Conservation (phyloP, 164 flowering plant species). For the Protea cynaroides region DNA sequence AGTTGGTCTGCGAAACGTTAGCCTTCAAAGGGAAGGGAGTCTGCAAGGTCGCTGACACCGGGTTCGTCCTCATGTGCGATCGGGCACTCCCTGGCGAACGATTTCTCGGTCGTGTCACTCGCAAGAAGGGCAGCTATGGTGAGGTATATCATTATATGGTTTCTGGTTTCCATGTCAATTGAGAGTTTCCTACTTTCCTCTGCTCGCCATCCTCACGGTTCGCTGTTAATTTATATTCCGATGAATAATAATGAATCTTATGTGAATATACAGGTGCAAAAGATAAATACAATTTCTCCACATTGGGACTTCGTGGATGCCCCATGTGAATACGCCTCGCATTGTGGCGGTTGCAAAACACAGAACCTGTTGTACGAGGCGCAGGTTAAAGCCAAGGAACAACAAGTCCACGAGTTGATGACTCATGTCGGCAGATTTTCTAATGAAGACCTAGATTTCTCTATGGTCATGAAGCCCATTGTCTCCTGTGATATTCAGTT, state of each 20-base stretch:
- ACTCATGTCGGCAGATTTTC: conserved; percentile 77
- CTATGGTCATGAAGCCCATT: conserved; percentile 67
- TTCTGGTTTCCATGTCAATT: not conserved
- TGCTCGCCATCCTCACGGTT: not conserved
- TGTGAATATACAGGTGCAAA: conserved; percentile 50
- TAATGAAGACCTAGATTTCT: conserved; percentile 35
- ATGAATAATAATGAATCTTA: not conserved
- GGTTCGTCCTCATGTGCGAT: conserved; percentile 87
- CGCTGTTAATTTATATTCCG: too few relatives aligned
- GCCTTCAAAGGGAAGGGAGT: conserved; percentile 87
- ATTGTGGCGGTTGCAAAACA: conserved; percentile 95
- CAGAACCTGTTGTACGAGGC: conserved; percentile 83
- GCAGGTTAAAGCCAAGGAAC: conserved; percentile 79
- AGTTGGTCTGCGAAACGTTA: conserved; percentile 76
- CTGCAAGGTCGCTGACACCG: conserved; percentile 78
- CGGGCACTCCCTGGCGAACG: conserved; percentile 94
- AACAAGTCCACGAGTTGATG: conserved; percentile 76
- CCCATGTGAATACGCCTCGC: conserved; percentile 84
- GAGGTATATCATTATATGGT: conserved; percentile 40
- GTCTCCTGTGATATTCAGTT: conserved; percentile 87
- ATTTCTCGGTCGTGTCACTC: conserved; percentile 82
- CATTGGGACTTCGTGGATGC: conserved; percentile 72
- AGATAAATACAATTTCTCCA: conserved; percentile 65
- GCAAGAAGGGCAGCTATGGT: conserved; percentile 73
- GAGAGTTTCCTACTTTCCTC: not conserved